Evolutionary conservation across 2,329 filamentous ascomycete species (phyloP), one percentile per base, ranked within the genome.

Genomic region (Pyrenophora tritici-repentis): DNA sequence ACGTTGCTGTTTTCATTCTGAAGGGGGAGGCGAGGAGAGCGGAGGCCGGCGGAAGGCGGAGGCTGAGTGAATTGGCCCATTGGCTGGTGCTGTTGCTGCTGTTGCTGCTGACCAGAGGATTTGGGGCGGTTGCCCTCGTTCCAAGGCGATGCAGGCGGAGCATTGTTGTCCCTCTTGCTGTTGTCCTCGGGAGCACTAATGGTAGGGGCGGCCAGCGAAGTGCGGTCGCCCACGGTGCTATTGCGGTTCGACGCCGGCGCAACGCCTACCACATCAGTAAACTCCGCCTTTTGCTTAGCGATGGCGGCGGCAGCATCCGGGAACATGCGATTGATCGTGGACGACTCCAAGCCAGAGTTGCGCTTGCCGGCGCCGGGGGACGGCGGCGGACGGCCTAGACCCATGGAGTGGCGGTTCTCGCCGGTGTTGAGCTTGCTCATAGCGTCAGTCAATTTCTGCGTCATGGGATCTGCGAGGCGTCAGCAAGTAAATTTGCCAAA

Each of bases 271-370:
- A 96, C 90, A 73, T 97, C 92, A 14, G 92, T 95, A 71, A 95
- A 97, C 73, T 97, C 95, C 51, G 92, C 93, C 79, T 97, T 97
- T 75, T 99, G 93, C 55, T 94, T 96, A 20, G 93, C 93, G 73
- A 99, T 97, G n/a, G 94, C 94, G 35, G 93, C 93, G 12, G 94
- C 94, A 37, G 94, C 94, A 78, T 99, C 94, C 6, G 94, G 94
- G 74, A 99, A 99, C 94, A 99, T 97, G 66, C 91, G 91, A 75
- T 96, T 96, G 76, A 99, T 97, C 18, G 91, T 95, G 26, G 88
- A 91, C 4, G 90, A 83, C 71, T 97, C 93, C 49, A 99, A 85
- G n/a, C 89, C 91, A 38, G 94, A 97, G 73, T 96, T 94, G 63
- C 94, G 87, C 79, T 97, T 97, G 20, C 44, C 63, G 43, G 86